Base-by-base conservation (phyloP, 1,284 basidiomycete genomes). In the Cystobasidium pallidum region DNA sequence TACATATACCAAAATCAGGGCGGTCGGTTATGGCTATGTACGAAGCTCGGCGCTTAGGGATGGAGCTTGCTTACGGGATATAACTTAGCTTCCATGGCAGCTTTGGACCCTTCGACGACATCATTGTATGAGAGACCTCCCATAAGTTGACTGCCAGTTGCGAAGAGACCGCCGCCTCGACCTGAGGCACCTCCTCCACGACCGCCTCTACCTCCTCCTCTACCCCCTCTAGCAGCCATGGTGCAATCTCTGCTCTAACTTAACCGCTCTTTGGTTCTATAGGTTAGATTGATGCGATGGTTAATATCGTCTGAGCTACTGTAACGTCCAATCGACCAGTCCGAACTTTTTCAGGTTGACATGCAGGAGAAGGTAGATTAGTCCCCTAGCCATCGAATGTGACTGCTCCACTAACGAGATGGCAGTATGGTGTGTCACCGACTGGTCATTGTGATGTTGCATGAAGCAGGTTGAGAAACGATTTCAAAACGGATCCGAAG, bases 91-190 rank as follows among this genome's bases (percentile, higher is more conserved):
- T 71, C 68, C 52, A 30, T 34, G 11, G 47, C 45, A 19, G 32
- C 45, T 24, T 64, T 63, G 11, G 59, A 34, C 4, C 34, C 36
- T 36, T 64, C 61, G 36, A 64, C 51, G 32, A 71, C 61, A 47
- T 63, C 59, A 54, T 64, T 64, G 68, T 63, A 71, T 19, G 43
- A 36, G n/a, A 71, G 21, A 34, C 68, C 68, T 32, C 68, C 68
- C 68, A 71, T 71, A 10, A 71, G 52, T 30, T 30, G 28, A 51
- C 59, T 63, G 26, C 68, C 68, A 59, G 45, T 63, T 21, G 68
- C 26, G 30, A 71, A 71, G 21, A 64, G 45, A 26, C 68, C 68
- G 26, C 68, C 68, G n/a, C 68, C 68, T 34, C 67, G 57, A 3
- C 68, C 59, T 21, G 49, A 52, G 21, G 59, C 68, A 13, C 68